Base-by-base conservation (phyloP, 139 green algal genomes). In the Mychonastes homosphaera region DNA sequence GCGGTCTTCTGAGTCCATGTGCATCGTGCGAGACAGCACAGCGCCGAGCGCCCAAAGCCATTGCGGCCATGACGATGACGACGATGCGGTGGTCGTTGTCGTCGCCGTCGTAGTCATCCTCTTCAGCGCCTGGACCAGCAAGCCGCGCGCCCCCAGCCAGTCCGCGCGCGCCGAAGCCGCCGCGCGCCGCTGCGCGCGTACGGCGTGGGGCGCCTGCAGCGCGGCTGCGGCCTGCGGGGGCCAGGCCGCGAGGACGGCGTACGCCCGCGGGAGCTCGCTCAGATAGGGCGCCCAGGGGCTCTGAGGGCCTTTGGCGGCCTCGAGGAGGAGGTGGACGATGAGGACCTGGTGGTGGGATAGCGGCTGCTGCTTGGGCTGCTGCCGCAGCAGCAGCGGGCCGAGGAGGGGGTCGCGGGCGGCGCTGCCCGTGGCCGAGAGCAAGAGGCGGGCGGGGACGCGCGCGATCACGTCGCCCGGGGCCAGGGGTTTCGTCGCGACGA, bases 231-330 rank as follows among this genome's bases (percentile, higher is more conserved):
- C 69, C 7, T 33, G 39, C 3, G 69, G 1, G 1, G 46, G 27
- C 29, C 77, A 84, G 61, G 56, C 65, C 24, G 50, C 45, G 10
- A 82, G 46, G 0, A 72, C 81, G 32, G 71, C 73, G 69, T 87
- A 89, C 27, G 21, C 50, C 0, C 46, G 59, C 0, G 84, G 84
- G 30, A 92, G 72, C 52, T 74, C 62, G n/a, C n/a, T 28, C 2
- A 93, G 40, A 73, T 92, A 92, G 2, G 66, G 71, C 6, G 15
- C 7, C 84, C 84, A 92, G 47, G 64, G 69, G 6, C 73, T 86
- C 30, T 19, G 32, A 0, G 49, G 7, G 0, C 72, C 72, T 43
- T 79, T 84, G 28, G 70, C 67, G 1, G 70, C 39, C 53, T 93
- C 84, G 29, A 77, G 59, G 32, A 92, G 75, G 35, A 92, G 67